Evolutionary conservation across 495 filamentous ascomycete species (phyloP), one percentile per base, ranked within the genome.

Genomic region (Penicillium daleae): DNA sequence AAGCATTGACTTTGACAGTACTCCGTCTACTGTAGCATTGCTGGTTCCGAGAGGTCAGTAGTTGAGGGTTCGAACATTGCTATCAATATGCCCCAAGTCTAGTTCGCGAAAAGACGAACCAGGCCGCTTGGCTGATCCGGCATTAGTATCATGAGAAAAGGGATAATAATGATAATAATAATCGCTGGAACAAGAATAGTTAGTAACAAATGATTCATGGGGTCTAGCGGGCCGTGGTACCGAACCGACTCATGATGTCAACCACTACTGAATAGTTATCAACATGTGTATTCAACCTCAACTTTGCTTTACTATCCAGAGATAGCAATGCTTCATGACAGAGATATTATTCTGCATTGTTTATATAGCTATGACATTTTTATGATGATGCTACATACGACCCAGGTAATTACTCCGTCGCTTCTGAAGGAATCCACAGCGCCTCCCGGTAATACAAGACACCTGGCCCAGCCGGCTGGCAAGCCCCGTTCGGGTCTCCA

Each of bases 201-300:
- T 50, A 32, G 60, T 7, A 37, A 35, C 54, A 26, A 56, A 39
- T 50, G 40, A 52, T 27, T 29, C 50, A 13, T n/a, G 50, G 13
- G 51, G 42, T 21, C 12, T 13, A 7, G 24, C 46, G 24, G 40
- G 22, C 54, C 48, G 44, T 53, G 54, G 58, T 13, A 60, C 58
- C 44, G 9, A 50, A 29, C 21, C 46, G 55, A 58, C 33, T 63
- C 54, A 63, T 63, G 60, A 63, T 63, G 60, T 63, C 60, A 63
- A 56, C 29, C 13, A 46, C 42, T 46, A 24, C 19, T 2, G 21
- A 10, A 4, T 40, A 12, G 33, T 37, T 37, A 40, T 22, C n/a
- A 10, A 44, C n/a, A 9, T 12, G 8, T n/a, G 21, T 3, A 29
- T 15, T 50, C 44, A 48, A 13, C 44, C 15, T 24, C 44, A 48